Conservation (phyloP, 768 basidiomycete species). For the Leucocoprinus birnbaumii region DNA sequence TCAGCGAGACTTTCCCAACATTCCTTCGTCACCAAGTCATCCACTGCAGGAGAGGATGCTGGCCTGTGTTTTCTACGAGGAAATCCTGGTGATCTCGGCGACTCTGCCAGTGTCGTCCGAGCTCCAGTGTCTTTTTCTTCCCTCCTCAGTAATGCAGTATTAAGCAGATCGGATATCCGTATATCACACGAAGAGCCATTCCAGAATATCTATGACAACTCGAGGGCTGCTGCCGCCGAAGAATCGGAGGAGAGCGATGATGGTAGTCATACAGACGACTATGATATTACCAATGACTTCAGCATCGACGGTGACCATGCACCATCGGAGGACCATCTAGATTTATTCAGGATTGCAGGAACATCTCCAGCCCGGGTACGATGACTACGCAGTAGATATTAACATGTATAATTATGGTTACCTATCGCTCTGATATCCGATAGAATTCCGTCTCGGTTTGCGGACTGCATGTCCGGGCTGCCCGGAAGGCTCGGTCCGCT, state of each 20-base stretch:
- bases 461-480: too few relatives aligned
- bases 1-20: not conserved
- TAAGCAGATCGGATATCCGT: slow-evolving; percentile 32
- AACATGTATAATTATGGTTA: slow-evolving; percentile 5
- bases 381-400: not conserved
- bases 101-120: not conserved
- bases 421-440: too few relatives aligned
- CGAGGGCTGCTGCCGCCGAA: not conserved
- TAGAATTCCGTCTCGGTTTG: too few relatives aligned
- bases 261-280: not conserved
- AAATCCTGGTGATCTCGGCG: not conserved
- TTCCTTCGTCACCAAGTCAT: not conserved
- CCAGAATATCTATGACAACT: not conserved
- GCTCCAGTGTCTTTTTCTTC: slow-evolving; percentile 26
- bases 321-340: slow-evolving; percentile 46
- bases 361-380: slow-evolving; percentile 22
- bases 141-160: slow-evolving; percentile 36
- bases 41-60: not conserved
- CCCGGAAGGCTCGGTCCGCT: too few relatives aligned
- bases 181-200: not conserved
- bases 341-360: slow-evolving; percentile 40
- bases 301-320: too few relatives aligned
- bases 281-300: not conserved
- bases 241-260: not conserved
- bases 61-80: not conserved